Percentiles rank a stretch among this genome's conserved stretches.
Evolutionary conservation across 2,329 filamentous ascomycete genomes (phyloP).

Genomic region (Colletotrichum sp.): DNA sequence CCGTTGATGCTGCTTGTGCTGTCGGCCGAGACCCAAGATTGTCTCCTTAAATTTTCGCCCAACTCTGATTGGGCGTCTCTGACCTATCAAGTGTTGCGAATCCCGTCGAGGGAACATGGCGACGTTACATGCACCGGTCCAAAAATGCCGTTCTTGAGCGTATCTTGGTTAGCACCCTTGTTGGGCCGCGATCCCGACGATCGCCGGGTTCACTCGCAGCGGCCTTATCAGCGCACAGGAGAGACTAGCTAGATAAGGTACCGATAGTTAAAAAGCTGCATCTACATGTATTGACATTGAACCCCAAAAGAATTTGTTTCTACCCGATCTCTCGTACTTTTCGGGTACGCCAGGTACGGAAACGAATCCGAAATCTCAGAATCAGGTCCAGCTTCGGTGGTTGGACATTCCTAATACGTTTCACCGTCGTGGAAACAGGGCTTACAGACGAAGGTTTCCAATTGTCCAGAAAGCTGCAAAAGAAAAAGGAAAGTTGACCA

Average conservation of each 20-base stretch:
- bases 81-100: not conserved
- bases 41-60: not conserved
- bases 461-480: no score
- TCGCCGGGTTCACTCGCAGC: not conserved
- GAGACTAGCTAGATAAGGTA: not conserved
- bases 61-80: not conserved
- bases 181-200: not conserved
- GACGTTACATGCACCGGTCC: not conserved
- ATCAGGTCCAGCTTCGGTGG: not conserved
- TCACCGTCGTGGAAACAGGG: not conserved
- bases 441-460: not conserved
- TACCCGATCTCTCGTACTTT: not conserved
- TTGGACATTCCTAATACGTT: not conserved
- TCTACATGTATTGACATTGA: not conserved
- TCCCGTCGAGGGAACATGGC: not conserved
- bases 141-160: no score
- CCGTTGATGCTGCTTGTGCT: not conserved
- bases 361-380: not conserved
- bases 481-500: no score
- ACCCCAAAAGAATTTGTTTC: not conserved
- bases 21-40: not conserved
- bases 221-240: not conserved
- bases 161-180: no score
- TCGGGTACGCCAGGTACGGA: not conserved
- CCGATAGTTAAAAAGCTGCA: not conserved